Evolutionary conservation across 208 protist genomes (phyloP), one percentile per base, ranked within the genome.

Genomic region (Crithidia thermophila): DNA sequence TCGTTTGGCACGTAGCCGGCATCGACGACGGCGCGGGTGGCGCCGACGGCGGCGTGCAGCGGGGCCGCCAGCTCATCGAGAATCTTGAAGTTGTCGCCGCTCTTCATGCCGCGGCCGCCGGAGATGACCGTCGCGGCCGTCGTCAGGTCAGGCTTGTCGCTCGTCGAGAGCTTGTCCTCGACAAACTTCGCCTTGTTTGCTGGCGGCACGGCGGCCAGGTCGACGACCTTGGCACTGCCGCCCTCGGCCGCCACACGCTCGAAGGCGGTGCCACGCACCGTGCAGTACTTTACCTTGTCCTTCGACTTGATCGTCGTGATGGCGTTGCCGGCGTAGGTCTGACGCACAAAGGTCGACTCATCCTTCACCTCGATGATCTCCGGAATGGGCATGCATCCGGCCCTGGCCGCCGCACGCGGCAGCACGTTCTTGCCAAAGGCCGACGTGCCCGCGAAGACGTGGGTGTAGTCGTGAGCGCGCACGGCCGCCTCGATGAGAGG

Each of bases 281-380:
- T 99, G 67, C 98, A 63, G 42, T 98, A 79, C 82, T 98, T 98
- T 39, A 98, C 75, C 55, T 74, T 60, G 64, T 99, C 97, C 0
- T 33, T 52, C 6, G 88, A 95, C 81, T 96, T 83, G 20, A 99
- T 91, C 7, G 91, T 99, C 21, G 89, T 82, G 47, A 99, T 84
- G 20, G 97, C 98, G 75, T 99, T 99, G 37, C 98, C 98, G 25
- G 98, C 98, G 80, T 99, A 99, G 59, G 98, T 98, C 27, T 97
- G 93, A 18, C 98, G 94, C 16, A 94, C 87, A 79, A 99, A 99
- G 2, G 97, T 99, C 65, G 96, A 81, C 43, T 88, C 90, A 47
- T 75, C 68, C 72, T 97, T 80, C 27, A 99, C 75, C 11, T 70
- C 79, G 4, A 94, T 93, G 30, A 99, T 84, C 23, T 99, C 98